Percentiles rank a stretch among this genome's conserved stretches.
phyloP scores from a whole-genome alignment of 2,329 filamentous ascomycete species.

The Periconia sp. region DNA sequence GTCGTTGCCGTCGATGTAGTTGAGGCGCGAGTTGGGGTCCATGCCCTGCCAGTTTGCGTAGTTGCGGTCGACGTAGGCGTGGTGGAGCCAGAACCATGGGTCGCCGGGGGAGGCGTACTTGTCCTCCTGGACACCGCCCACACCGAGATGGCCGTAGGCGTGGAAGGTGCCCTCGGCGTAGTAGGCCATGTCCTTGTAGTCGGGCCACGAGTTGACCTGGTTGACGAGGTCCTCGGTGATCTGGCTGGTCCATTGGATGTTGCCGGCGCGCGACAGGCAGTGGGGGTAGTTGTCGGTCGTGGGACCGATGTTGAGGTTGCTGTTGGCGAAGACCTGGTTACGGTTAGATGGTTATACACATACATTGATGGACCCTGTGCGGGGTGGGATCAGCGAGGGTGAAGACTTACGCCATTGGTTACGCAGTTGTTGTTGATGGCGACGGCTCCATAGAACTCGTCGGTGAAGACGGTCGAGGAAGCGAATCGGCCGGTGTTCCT shows the following conservation, averaged over 20 bases:
- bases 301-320: constrained; percentile 34
- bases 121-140: constrained; percentile 39
- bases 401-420: constrained; percentile 33
- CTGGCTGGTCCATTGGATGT: constrained; percentile 27
- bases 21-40: constrained; percentile 21
- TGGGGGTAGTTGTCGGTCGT: constrained; percentile 27
- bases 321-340: constrained; percentile 33
- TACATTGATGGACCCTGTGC: neutral
- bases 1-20: constrained; percentile 46
- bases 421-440: constrained; percentile 29
- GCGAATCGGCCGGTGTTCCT: constrained; percentile 32
- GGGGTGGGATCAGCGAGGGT: neutral
- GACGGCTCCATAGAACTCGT: constrained; percentile 29
- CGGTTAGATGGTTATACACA: neutral
- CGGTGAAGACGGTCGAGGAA: constrained; percentile 33
- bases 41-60: constrained; percentile 55
- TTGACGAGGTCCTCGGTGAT: constrained; percentile 29
- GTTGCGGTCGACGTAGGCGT: constrained; percentile 52
- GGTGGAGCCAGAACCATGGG: constrained; percentile 53
- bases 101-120: constrained; percentile 36
- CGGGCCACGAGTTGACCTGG: constrained; percentile 9
- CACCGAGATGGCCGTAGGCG: constrained; percentile 40
- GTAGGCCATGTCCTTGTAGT: constrained; percentile 31
- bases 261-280: constrained; percentile 35
- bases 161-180: constrained; percentile 35